A percentile compares a stretch with the other conserved stretches of the same genome.
Conservation (phyloP, 2,329 filamentous ascomycete species). For the Diaporthe citri region DNA sequence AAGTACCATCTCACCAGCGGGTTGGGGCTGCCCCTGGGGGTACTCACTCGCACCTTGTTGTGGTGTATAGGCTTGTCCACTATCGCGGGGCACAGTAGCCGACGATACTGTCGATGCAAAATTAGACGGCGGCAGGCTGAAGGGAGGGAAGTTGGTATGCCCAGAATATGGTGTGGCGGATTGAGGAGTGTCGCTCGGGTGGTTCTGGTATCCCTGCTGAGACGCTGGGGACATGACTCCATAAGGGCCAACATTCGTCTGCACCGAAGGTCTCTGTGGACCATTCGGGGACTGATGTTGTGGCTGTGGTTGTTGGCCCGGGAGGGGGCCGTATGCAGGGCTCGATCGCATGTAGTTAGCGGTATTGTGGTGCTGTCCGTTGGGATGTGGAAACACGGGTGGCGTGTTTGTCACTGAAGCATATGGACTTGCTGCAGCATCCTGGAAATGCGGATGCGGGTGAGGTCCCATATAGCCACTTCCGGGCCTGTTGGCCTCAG, state of each 20-base stretch:
- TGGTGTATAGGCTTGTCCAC: slow-evolving; percentile 52
- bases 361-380: slow-evolving; percentile 51
- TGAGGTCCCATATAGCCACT: slow-evolving; percentile 56
- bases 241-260: slow-evolving; percentile 62
- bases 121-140: slow-evolving; percentile 73
- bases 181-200: slow-evolving; percentile 60
- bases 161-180: slow-evolving; percentile 63
- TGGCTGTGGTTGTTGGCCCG: slow-evolving; percentile 48
- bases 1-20: slow-evolving; percentile 68
- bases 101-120: slow-evolving; percentile 59
- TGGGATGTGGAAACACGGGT: slow-evolving; percentile 50
- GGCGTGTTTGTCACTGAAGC: slow-evolving; percentile 61
- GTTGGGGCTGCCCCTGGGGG: slow-evolving; percentile 57
- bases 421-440: slow-evolving; percentile 59
- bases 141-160: slow-evolving; percentile 73
- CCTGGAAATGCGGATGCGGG: slow-evolving; percentile 61
- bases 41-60: slow-evolving; percentile 53
- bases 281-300: slow-evolving; percentile 57
- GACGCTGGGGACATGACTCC: slow-evolving; percentile 66
- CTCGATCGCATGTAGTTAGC: slow-evolving; percentile 61
- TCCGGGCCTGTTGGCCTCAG: slow-evolving; percentile 60
- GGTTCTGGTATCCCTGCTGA: slow-evolving; percentile 62
- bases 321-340: slow-evolving; percentile 49
- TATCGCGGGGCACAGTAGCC: slow-evolving; percentile 50
- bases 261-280: slow-evolving; percentile 60